Conservation (phyloP, 169 alveolate genomes). For the Eimeria necatrix region DNA sequence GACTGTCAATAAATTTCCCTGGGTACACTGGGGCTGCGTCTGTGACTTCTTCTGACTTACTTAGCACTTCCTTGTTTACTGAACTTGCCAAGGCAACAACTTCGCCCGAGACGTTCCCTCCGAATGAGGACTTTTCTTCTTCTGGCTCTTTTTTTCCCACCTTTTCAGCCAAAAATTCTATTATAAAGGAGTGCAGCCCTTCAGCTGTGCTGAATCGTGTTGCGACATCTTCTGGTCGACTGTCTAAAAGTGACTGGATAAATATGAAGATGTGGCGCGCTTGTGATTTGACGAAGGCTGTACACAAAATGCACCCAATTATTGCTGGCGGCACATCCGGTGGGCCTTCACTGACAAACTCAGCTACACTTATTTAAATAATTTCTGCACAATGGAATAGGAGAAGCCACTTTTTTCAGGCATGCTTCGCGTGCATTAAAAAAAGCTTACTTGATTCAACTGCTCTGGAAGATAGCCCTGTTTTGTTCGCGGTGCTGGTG, state of each 20-base stretch:
- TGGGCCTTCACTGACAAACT: too few species aligned
- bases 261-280: slow-evolving; percentile 45
- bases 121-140: slow-evolving; percentile 19
- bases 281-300: slow-evolving; percentile 39
- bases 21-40: too few species aligned
- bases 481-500: slow-evolving; percentile 32
- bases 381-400: too few species aligned
- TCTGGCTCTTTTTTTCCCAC: slow-evolving; percentile 9
- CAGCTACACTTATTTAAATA: too few species aligned
- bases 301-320: background rate
- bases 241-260: slow-evolving; percentile 26
- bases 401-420: background rate
- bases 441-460: slow-evolving; percentile 53
- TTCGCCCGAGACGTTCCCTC: background rate
- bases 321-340: too few species aligned
- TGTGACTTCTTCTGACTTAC: background rate
- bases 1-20: too few species aligned
- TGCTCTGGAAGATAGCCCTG: slow-evolving; percentile 64
- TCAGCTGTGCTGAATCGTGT: slow-evolving; percentile 1
- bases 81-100: slow-evolving; percentile 40
- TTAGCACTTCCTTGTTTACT: slow-evolving; percentile 36
- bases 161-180: background rate
- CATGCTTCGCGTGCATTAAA: background rate
- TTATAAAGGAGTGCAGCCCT: slow-evolving; percentile 12
- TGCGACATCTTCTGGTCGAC: background rate